Percentiles rank a stretch among this genome's conserved stretches.
Conservation (phyloP, 305 asterid genomes). For the Fraxinus sp. region DNA sequence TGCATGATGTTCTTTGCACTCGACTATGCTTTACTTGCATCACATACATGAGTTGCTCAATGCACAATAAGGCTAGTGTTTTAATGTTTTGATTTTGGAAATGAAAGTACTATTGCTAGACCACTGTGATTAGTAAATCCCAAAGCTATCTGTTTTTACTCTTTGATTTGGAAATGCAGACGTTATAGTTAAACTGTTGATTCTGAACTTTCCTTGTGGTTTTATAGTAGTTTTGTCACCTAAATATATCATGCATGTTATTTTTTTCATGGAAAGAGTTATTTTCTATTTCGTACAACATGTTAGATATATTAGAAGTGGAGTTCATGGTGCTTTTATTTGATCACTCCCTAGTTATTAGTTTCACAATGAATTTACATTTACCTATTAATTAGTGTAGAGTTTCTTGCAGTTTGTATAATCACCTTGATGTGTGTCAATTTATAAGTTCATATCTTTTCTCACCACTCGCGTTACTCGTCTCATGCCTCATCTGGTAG, state of each 20-base stretch:
- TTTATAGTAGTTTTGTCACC: not conserved
- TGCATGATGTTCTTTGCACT: not conserved
- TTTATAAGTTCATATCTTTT: not conserved
- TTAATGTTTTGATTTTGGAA: not conserved
- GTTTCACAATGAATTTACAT: not conserved
- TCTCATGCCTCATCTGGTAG: not conserved
- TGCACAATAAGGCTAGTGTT: not conserved
- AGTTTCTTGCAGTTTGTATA: not conserved
- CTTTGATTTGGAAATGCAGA: slow-evolving; percentile 2
- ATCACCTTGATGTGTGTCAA: not conserved
- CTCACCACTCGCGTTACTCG: not conserved
- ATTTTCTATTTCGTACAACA: not conserved
- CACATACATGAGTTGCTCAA: not conserved
- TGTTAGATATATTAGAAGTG: not conserved
- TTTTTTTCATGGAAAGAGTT: not conserved
- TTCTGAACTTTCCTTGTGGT: not conserved
- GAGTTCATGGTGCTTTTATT: not conserved
- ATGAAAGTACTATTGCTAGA: not conserved
- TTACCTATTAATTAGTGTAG: not conserved
- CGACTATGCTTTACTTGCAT: slow-evolving; percentile 4
- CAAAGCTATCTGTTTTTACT: not conserved
- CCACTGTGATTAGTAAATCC: not conserved
- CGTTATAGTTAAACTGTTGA: not conserved
- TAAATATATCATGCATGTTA: not conserved
- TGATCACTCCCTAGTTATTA: not conserved